Percentiles rank a stretch among this genome's conserved stretches.
Evolutionary conservation across 2,329 filamentous ascomycete genomes (phyloP).

Genomic region (Alternaria sp.): DNA sequence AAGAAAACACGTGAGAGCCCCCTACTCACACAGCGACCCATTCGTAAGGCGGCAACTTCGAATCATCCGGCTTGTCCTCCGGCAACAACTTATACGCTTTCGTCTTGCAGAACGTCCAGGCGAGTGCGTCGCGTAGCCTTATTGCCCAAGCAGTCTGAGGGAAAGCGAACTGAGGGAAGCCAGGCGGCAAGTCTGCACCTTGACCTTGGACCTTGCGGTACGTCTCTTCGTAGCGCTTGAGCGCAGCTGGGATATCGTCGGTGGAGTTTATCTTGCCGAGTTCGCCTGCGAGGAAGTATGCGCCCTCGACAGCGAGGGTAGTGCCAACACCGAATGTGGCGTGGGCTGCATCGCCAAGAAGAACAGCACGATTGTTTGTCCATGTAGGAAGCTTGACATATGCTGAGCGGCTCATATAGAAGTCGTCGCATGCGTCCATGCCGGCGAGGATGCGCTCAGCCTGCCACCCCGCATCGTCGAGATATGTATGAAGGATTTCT

Average conservation of each 20-base stretch:
- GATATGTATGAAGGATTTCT: constrained; percentile 40
- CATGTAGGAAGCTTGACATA: constrained; percentile 55
- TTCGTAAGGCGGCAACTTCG: constrained; percentile 7
- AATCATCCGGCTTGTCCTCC: not conserved
- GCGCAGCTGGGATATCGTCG: constrained; percentile 24
- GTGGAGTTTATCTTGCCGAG: constrained; percentile 27
- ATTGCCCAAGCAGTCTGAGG: constrained; percentile 42
- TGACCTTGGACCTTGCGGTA: constrained; percentile 26
- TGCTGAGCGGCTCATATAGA: constrained; percentile 55
- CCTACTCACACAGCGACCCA: constrained; percentile 3
- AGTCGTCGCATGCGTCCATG: constrained; percentile 52
- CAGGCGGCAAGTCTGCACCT: constrained; percentile 9
- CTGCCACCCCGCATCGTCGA: constrained; percentile 55
- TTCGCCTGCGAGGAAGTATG: constrained; percentile 50
- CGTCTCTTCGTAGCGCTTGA: constrained; percentile 28
- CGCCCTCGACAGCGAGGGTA: constrained; percentile 47
- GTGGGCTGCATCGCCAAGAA: constrained; percentile 61
- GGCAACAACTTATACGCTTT: constrained; percentile 10
- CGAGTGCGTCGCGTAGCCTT: constrained; percentile 8
- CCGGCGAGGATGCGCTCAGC: constrained; percentile 51
- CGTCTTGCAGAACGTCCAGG: constrained; percentile 8
- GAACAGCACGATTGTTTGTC: constrained; percentile 56
- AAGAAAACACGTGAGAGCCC: not conserved
- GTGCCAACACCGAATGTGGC: constrained; percentile 40
- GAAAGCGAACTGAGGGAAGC: constrained; percentile 32